A percentile compares a stretch with the other conserved stretches of the same genome.
Evolutionary conservation across 73 alveolate species (phyloP).

Genomic region (Effrenium voratum): DNA sequence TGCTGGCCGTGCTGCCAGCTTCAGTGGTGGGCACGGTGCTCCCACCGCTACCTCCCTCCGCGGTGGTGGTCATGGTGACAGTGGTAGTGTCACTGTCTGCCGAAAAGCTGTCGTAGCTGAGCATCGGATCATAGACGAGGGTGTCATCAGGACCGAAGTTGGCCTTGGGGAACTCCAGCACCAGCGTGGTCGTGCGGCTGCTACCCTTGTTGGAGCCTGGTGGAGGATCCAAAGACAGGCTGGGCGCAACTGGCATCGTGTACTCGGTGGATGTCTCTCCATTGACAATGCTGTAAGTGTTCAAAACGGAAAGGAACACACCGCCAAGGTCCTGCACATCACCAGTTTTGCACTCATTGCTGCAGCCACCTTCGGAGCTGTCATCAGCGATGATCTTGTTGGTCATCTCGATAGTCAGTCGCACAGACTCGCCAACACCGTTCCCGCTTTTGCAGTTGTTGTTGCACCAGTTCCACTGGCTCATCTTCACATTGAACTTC

Average conservation of each 20-base stretch:
- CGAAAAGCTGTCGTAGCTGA: neutral
- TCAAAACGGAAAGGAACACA: slow-evolving; percentile 17
- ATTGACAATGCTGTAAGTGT: neutral
- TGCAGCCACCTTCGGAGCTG: neutral
- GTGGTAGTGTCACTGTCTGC: neutral
- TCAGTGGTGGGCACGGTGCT: neutral
- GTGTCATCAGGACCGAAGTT: neutral
- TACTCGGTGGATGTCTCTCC: neutral
- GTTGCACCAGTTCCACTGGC: slow-evolving; percentile 60
- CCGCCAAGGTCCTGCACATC: slow-evolving; percentile 37
- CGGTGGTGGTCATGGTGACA: neutral
- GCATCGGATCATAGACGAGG: neutral
- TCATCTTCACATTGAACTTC: slow-evolving; percentile 54
- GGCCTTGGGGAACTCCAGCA: slow-evolving; percentile 2
- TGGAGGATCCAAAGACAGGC: neutral
- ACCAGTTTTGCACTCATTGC: slow-evolving; percentile 8
- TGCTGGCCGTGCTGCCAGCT: neutral
- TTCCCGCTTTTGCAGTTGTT: neutral
- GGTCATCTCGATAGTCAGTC: slow-evolving; percentile 36
- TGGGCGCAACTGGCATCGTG: neutral
- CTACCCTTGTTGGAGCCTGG: neutral
- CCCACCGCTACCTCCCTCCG: neutral
- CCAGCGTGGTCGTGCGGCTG: neutral
- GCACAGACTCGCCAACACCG: slow-evolving; percentile 20
- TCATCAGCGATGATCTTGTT: neutral